Conservation (phyloP, 2,329 filamentous ascomycete species). For the Stachybotrys chartarum region DNA sequence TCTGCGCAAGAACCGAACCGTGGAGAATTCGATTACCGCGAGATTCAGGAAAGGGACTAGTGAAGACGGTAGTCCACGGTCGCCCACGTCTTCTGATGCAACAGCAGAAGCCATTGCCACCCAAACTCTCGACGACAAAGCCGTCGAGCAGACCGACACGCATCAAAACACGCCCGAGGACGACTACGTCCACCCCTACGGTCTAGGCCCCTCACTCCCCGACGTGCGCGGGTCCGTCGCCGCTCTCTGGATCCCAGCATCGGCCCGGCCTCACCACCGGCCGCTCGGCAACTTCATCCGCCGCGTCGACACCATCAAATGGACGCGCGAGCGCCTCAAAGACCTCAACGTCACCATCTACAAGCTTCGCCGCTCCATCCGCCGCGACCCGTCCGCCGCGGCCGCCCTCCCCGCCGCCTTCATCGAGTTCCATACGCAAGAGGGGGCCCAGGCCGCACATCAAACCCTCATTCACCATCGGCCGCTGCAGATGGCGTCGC, state of each 20-base stretch:
- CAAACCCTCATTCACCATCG: slow-evolving; percentile 85
- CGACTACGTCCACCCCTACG: slow-evolving; percentile 29
- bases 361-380: slow-evolving; percentile 69
- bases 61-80: background rate
- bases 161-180: slow-evolving; percentile 14
- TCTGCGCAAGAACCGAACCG: background rate
- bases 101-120: background rate
- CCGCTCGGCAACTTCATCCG: slow-evolving; percentile 65
- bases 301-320: slow-evolving; percentile 93
- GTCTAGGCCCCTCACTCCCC: slow-evolving; percentile 23
- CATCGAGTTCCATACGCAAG: slow-evolving; percentile 78
- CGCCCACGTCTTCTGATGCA: background rate
- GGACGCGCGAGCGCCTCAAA: slow-evolving; percentile 55
- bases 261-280: slow-evolving; percentile 69
- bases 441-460: slow-evolving; percentile 77
- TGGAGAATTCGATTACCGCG: background rate
- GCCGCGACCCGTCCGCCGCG: slow-evolving; percentile 63
- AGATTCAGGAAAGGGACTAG: background rate
- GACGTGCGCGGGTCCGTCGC: slow-evolving; percentile 48
- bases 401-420: slow-evolving; percentile 73
- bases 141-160: slow-evolving; percentile 1
- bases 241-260: slow-evolving; percentile 64
- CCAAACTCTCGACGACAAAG: background rate
- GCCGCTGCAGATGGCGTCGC: slow-evolving; percentile 77
- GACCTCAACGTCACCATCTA: slow-evolving; percentile 31